These are phyloP conservation scores for Mortierella sp. DNA, from an alignment of 371 early-diverging fungal species.

Conservation along the genomic window DNA sequence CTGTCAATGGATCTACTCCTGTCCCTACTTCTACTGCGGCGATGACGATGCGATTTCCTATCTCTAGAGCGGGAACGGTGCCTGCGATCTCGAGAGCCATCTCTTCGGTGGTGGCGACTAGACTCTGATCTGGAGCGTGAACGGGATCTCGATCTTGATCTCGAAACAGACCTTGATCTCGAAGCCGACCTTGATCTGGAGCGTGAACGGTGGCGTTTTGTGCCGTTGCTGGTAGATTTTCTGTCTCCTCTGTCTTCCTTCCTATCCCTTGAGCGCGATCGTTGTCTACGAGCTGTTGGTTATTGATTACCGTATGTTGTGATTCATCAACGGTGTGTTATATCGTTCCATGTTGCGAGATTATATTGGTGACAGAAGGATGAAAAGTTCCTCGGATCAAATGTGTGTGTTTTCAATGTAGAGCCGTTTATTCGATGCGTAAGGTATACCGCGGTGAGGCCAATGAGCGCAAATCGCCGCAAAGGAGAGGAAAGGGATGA, in stretches of 20 bases:
- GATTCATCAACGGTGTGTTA: background rate
- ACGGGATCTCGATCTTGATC: conserved; percentile 25
- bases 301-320: background rate
- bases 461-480: conserved; percentile 28
- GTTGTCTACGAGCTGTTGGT: conserved; percentile 27
- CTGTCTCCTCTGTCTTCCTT: conserved; percentile 13
- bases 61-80: conserved; percentile 23
- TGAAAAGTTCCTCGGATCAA: conserved; percentile 4
- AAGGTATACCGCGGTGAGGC: conserved; percentile 15
- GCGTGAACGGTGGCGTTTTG: conserved; percentile 18
- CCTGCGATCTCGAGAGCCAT: conserved; percentile 16
- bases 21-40: conserved; percentile 28
- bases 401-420: background rate
- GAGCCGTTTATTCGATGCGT: background rate
- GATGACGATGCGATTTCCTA: conserved; percentile 17
- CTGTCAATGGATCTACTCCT: conserved; percentile 30
- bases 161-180: conserved; percentile 29
- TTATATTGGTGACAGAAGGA: background rate
- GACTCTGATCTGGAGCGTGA: conserved; percentile 32
- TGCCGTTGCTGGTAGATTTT: conserved; percentile 13
- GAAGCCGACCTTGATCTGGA: conserved; percentile 32
- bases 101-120: conserved; percentile 22
- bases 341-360: background rate
- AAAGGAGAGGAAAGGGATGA: background rate
- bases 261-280: conserved; percentile 37